phyloP scores from a whole-genome alignment of 2,329 filamentous ascomycete genomes.

The Aspergillus sp. region DNA sequence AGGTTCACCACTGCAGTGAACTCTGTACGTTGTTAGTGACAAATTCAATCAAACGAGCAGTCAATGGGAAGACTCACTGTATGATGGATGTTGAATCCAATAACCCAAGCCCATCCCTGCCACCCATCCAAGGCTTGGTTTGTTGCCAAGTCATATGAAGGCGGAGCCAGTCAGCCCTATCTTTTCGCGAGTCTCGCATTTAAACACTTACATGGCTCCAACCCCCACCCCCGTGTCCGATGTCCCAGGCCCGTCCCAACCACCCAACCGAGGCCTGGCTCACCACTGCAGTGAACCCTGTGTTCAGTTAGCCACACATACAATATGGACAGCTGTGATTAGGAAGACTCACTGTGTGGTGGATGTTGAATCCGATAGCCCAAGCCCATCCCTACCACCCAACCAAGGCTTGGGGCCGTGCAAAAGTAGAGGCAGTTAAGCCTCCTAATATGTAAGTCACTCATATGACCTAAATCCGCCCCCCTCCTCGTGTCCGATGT shows the following conservation, averaged over 20 bases:
- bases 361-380: background rate
- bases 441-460: too few relatives aligned
- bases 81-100: too few relatives aligned
- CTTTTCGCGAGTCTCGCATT: too few relatives aligned
- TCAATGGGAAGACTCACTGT: too few relatives aligned
- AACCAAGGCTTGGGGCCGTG: background rate
- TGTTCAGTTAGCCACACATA: background rate
- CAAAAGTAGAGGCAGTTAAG: too few relatives aligned
- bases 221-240: background rate
- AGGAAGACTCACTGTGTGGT: background rate
- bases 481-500: background rate
- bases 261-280: background rate
- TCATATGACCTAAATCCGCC: too few relatives aligned
- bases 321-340: too few relatives aligned
- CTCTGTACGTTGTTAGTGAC: background rate
- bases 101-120: background rate
- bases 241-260: constrained; percentile 8
- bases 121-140: background rate
- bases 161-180: too few relatives aligned
- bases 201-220: too few relatives aligned
- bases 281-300: background rate
- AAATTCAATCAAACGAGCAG: too few relatives aligned
- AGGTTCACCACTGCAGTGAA: background rate
- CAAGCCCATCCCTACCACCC: constrained; percentile 2
- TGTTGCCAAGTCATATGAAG: background rate